phyloP scores from a whole-genome alignment of 2,329 filamentous ascomycete species.

The Huntiella omanensis region DNA sequence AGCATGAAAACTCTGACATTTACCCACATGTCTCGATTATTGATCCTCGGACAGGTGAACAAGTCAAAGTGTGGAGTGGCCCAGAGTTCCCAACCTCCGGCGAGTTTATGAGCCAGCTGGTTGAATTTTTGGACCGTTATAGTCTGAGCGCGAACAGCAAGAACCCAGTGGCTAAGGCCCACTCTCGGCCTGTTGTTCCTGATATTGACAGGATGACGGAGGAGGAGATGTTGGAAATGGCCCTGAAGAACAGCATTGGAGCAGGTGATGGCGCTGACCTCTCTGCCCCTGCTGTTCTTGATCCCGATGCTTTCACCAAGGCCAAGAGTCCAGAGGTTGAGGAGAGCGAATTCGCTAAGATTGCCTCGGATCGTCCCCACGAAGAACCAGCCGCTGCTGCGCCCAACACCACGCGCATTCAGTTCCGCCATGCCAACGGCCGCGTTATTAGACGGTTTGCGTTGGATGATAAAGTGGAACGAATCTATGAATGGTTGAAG shows the following conservation, averaged over 20 bases:
- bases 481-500: slow-evolving; percentile 95
- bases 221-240: slow-evolving; percentile 92
- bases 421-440: slow-evolving; percentile 73
- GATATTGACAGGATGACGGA: slow-evolving; percentile 84
- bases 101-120: slow-evolving; percentile 80
- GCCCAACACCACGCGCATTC: slow-evolving; percentile 63
- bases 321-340: slow-evolving; percentile 23
- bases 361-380: slow-evolving; percentile 56
- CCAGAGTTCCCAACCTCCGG: slow-evolving; percentile 53
- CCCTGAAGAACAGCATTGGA: slow-evolving; percentile 64
- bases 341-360: slow-evolving; percentile 41
- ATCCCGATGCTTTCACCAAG: slow-evolving; percentile 79
- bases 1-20: slow-evolving; percentile 64
- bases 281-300: slow-evolving; percentile 31
- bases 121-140: slow-evolving; percentile 94
- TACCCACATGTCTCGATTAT: slow-evolving; percentile 94
- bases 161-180: slow-evolving; percentile 73
- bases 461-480: slow-evolving; percentile 54
- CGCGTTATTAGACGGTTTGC: slow-evolving; percentile 76
- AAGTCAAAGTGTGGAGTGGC: slow-evolving; percentile 91
- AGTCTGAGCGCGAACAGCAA: slow-evolving; percentile 74
- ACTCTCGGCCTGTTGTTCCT: slow-evolving; percentile 19
- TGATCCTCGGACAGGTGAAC: slow-evolving; percentile 86
- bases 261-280: slow-evolving; percentile 25
- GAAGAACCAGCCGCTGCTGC: slow-evolving; percentile 50